Percentiles rank a stretch among this genome's conserved stretches.
Conservation (phyloP, 352 stramenopile genomes). For the Thraustotheca clavata region DNA sequence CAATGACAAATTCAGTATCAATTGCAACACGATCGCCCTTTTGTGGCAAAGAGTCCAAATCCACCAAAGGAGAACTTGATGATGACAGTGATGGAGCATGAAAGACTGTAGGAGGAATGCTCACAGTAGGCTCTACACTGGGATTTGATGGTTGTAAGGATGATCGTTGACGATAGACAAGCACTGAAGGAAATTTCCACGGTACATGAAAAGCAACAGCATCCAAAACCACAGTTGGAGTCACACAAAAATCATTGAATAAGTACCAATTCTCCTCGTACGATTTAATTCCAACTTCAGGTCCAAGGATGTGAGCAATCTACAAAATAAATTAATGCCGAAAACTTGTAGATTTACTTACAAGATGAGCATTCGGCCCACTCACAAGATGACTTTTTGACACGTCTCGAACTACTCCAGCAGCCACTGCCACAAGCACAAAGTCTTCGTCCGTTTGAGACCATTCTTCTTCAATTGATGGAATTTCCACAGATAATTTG, state of each 20-base stretch:
- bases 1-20: slow-evolving; percentile 70
- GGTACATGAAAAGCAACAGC: slow-evolving; percentile 52
- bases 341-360: slow-evolving; percentile 2
- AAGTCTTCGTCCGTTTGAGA: background rate
- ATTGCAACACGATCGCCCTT: slow-evolving; percentile 74
- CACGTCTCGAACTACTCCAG: slow-evolving; percentile 7
- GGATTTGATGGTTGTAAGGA: background rate
- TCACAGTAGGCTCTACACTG: background rate
- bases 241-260: slow-evolving; percentile 76
- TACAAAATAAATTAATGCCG: background rate
- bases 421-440: slow-evolving; percentile 3
- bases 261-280: slow-evolving; percentile 51
- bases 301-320: background rate
- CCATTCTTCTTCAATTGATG: background rate
- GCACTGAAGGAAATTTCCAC: slow-evolving; percentile 64
- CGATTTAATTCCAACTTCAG: background rate
- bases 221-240: slow-evolving; percentile 42
- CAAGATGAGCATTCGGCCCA: slow-evolving; percentile 13
- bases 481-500: background rate
- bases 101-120: slow-evolving; percentile 13
- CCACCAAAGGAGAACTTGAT: slow-evolving; percentile 9
- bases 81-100: slow-evolving; percentile 22
- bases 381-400: background rate
- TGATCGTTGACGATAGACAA: slow-evolving; percentile 25
- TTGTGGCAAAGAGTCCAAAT: slow-evolving; percentile 27